A percentile compares a stretch with the other conserved stretches of the same genome.
phyloP scores from a whole-genome alignment of 805 yeast genomes.

The Pichia thaimueangensis region DNA sequence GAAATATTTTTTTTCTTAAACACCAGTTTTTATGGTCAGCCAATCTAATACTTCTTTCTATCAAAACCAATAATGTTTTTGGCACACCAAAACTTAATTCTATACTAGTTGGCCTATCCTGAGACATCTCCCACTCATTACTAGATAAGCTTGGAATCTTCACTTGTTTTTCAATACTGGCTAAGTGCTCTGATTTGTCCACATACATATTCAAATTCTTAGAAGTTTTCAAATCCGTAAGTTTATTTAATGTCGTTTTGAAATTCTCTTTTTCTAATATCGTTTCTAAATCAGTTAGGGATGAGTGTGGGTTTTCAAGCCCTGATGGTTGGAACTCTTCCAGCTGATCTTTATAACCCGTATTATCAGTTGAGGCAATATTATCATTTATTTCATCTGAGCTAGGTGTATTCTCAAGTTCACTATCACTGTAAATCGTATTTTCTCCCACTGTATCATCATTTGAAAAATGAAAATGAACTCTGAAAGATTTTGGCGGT shows the following conservation, averaged over 20 bases:
- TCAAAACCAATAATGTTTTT: slow-evolving; percentile 36
- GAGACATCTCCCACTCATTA: slow-evolving; percentile 1
- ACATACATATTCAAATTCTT: slow-evolving; percentile 7
- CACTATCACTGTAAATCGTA: slow-evolving; percentile 9
- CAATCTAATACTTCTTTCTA: slow-evolving; percentile 39
- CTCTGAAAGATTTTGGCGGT: slow-evolving; percentile 30
- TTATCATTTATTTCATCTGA: neutral
- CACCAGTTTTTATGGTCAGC: slow-evolving; percentile 50
- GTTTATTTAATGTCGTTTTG: too few species aligned
- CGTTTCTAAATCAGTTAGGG: too few species aligned
- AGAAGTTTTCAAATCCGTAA: too few species aligned
- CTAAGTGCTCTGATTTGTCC: slow-evolving; percentile 14
- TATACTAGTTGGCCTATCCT: slow-evolving; percentile 19
- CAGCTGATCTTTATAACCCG: too few species aligned
- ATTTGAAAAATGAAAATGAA: slow-evolving; percentile 21
- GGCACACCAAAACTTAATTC: slow-evolving; percentile 47
- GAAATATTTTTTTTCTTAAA: slow-evolving; percentile 34
- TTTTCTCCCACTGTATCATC: slow-evolving; percentile 13
- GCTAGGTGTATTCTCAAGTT: slow-evolving; percentile 5
- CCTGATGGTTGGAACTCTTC: too few species aligned
- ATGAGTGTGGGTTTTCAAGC: too few species aligned
- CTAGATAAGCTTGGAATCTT: slow-evolving; percentile 20
- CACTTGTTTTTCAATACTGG: slow-evolving; percentile 4
- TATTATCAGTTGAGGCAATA: too few species aligned
- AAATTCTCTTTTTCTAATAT: too few species aligned